A percentile compares a stretch with the other conserved stretches of the same genome.
These are phyloP conservation scores for Rhododendron ferrugineum DNA, from an alignment of 148 eudicot species.

Conservation along the genomic window DNA sequence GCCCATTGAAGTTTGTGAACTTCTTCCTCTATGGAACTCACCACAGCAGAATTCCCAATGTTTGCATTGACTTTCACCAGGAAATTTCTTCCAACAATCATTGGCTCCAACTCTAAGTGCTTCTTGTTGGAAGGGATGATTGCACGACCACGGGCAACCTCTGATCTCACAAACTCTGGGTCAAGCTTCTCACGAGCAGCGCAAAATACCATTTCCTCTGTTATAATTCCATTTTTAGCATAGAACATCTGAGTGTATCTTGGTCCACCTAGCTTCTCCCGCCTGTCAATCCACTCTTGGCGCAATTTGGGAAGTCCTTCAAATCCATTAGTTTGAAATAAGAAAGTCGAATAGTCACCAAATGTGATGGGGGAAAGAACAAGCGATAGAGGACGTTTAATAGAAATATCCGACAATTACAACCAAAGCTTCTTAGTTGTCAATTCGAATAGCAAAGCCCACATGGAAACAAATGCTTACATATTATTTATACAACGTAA, in stretches of 20 bases:
- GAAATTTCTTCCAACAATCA: conserved; percentile 96
- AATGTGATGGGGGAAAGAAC: background rate
- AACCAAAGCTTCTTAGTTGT: background rate
- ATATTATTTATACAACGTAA: background rate
- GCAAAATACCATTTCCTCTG: conserved; percentile 91
- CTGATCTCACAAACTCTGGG: conserved; percentile 92
- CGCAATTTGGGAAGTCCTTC: conserved; percentile 87
- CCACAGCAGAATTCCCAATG: conserved; percentile 96
- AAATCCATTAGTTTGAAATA: background rate
- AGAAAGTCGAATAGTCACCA: background rate
- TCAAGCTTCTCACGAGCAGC: conserved; percentile 94
- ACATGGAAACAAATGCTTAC: background rate
- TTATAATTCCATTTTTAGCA: conserved; percentile 84
- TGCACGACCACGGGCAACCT: conserved; percentile 98
- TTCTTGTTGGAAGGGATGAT: conserved; percentile 96
- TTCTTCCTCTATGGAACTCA: conserved; percentile 97
- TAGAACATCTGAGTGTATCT: conserved; percentile 98
- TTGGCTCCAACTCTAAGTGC: conserved; percentile 91
- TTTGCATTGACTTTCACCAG: conserved; percentile 94
- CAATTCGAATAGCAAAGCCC: background rate
- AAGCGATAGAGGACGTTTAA: background rate
- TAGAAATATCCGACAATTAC: background rate
- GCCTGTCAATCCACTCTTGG: conserved; percentile 75
- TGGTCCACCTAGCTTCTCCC: conserved; percentile 75
- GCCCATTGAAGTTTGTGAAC: conserved; percentile 99